Conservation (phyloP, 306 rosid species). For the Boehmeria nivea region DNA sequence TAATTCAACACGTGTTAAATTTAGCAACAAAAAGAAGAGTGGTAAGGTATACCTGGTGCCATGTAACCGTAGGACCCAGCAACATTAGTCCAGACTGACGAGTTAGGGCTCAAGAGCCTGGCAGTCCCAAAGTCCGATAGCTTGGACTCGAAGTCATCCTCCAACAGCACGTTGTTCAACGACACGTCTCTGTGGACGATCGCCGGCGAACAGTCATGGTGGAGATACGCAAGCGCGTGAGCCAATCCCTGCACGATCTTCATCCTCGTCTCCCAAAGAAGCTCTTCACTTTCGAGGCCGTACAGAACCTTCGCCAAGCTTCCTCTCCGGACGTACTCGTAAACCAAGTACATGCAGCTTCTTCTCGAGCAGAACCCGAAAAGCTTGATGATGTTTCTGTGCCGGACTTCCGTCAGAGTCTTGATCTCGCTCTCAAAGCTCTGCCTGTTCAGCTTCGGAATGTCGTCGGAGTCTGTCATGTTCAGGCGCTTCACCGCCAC, state of each 20-base stretch:
- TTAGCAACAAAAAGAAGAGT: no score
- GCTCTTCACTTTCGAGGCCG: constrained; percentile 35
- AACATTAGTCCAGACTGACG: constrained; percentile 48
- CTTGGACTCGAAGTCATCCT: constrained; percentile 48
- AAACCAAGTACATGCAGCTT: constrained; percentile 51
- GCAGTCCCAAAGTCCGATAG: constrained; percentile 75
- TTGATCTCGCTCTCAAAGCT: constrained; percentile 57
- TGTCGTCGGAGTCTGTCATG: constrained; percentile 5
- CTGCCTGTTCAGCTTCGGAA: constrained; percentile 33
- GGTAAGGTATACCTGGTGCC: constrained; percentile 63
- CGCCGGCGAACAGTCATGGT: constrained; percentile 56
- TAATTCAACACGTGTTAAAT: no score
- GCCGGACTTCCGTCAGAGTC: constrained; percentile 52
- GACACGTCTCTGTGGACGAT: constrained; percentile 65
- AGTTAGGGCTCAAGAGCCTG: constrained; percentile 37
- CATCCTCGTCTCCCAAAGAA: constrained; percentile 49
- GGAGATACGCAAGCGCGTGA: constrained; percentile 59
- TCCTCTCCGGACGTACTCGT: constrained; percentile 47
- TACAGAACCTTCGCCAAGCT: constrained; percentile 45
- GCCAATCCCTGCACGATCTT: constrained; percentile 59
- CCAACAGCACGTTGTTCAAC: constrained; percentile 47
- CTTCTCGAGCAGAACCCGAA: constrained; percentile 53
- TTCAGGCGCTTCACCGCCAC: constrained; percentile 60
- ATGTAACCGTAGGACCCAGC: constrained; percentile 79
- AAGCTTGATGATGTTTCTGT: constrained; percentile 62